These are phyloP conservation scores for Yamadazyma atlantica DNA, from an alignment of 1,139 yeast genomes.

Conservation along the genomic window DNA sequence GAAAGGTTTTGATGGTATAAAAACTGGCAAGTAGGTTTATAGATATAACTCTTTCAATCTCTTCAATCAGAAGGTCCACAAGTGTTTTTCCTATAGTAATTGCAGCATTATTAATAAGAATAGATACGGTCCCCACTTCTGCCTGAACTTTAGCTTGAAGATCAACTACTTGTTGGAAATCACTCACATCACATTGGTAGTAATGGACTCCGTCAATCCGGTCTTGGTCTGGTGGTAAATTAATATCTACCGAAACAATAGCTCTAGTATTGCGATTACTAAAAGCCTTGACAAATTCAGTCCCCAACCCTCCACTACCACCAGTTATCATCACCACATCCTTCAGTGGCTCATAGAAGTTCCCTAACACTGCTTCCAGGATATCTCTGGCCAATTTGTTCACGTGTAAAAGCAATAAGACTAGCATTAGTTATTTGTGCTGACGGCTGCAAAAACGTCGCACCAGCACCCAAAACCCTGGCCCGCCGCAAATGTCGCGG, in stretches of 20 bases:
- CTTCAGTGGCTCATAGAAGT: conserved; percentile 44
- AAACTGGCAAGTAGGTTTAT: conserved; percentile 72
- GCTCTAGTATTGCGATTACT: conserved; percentile 30
- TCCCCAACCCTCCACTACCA: conserved; percentile 76
- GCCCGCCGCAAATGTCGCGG: too few species aligned
- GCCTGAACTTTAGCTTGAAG: conserved; percentile 36
- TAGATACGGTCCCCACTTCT: conserved; percentile 60
- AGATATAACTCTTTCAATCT: conserved; percentile 58
- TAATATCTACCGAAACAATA: conserved; percentile 66
- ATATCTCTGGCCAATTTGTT: conserved; percentile 31
- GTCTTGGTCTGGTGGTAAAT: conserved; percentile 34
- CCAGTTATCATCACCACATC: conserved; percentile 82
- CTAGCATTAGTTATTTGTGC: conserved; percentile 7
- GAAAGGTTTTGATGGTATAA: conserved; percentile 64
- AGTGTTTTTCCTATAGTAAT: conserved; percentile 60
- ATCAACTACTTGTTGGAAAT: conserved; percentile 38
- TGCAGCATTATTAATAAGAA: conserved; percentile 84
- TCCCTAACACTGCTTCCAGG: conserved; percentile 47
- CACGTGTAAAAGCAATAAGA: conserved; percentile 11
- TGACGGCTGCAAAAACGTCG: conserved; percentile 4
- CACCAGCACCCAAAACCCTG: not conserved
- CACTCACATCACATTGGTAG: conserved; percentile 68
- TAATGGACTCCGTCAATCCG: conserved; percentile 48
- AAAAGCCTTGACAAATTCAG: conserved; percentile 53
- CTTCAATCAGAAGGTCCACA: conserved; percentile 51